Base-by-base conservation (phyloP, 2,329 filamentous ascomycete genomes). In the Fonsecaea pedrosoi region DNA sequence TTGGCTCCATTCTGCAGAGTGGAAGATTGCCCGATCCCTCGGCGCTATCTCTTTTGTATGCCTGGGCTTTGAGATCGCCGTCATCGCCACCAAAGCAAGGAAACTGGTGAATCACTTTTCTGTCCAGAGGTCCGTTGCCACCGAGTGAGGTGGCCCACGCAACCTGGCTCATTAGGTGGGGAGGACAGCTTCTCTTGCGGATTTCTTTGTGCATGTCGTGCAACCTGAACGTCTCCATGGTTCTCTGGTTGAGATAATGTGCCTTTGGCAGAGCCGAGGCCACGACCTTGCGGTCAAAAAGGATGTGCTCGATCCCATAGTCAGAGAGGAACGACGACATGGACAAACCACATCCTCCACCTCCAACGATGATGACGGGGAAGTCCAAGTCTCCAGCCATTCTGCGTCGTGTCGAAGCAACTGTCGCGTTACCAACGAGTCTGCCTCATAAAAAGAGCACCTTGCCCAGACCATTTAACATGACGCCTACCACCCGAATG, bases 241-340 rank as follows among this genome's bases (percentile, higher is more conserved):
- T 68, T 7, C 76, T 72, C 56, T 75, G 73, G 38, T 78, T 77
- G 60, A 78, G 66, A 15, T 73, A 73, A 38, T 69, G 67, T 8
- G 77, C 75, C 67, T 77, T 77, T n/a, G 76, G 76, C 34, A 75
- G 73, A 42, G 75, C 75, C 1, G 76, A 75, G 0, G 76, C 77
- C 6, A 62, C 64, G 2, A 68, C 54, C 40, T 78, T 73, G 6
- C 74, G 71, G 62, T 78, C 76, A 56, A 76, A 73, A 10, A 78
- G 63, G 8, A 75, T 35, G 63, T 75, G 68, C 0, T 69, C 60
- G 40, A 78, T 71, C 2, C 70, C 65, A 7, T 73, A 69, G 8
- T 73, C 62, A 7, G 76, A 76, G 7, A 78, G 72, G 0, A 77
- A 62, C 42, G 76, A 73, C 0, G 76, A 77, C 4, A 69, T 62